These are phyloP conservation scores for Verruconis gallopava DNA, from an alignment of 2,329 filamentous ascomycete genomes.

Conservation along the genomic window DNA sequence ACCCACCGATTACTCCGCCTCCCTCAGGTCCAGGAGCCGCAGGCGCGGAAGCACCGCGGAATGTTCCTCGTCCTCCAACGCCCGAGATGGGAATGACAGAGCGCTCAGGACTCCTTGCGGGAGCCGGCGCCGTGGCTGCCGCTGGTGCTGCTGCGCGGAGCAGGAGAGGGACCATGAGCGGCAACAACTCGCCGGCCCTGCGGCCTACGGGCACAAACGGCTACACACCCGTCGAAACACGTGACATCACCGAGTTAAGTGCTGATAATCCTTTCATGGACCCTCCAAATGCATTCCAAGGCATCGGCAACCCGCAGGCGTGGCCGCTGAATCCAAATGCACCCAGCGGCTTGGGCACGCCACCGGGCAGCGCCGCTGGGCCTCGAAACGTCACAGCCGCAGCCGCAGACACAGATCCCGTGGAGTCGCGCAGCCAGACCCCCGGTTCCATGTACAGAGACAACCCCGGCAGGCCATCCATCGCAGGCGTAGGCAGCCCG, in stretches of 20 bases:
- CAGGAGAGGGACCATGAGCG: neutral
- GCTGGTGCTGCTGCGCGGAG: neutral
- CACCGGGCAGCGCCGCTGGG: neutral
- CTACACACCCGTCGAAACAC: constrained; percentile 1
- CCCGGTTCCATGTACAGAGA: neutral
- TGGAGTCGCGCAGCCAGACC: neutral
- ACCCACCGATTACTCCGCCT: constrained; percentile 9
- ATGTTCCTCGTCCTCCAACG: neutral
- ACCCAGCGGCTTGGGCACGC: constrained; percentile 1
- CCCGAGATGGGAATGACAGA: neutral
- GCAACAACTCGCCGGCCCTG: neutral
- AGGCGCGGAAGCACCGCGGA: neutral
- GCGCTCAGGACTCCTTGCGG: constrained; percentile 1
- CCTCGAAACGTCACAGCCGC: no score
- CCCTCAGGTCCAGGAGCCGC: neutral
- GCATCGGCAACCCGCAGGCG: no score
- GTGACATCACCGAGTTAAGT: neutral
- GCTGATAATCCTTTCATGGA: constrained; percentile 2
- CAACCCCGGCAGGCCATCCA: neutral
- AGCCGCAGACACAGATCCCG: neutral
- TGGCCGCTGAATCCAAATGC: constrained; percentile 7
- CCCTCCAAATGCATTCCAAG: neutral
- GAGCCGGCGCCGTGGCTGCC: constrained; percentile 1
- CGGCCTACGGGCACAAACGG: neutral
- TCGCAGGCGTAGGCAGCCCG: neutral